These are phyloP conservation scores for Pyricularia sp. DNA, from an alignment of 2,329 filamentous ascomycete genomes.

Conservation along the genomic window DNA sequence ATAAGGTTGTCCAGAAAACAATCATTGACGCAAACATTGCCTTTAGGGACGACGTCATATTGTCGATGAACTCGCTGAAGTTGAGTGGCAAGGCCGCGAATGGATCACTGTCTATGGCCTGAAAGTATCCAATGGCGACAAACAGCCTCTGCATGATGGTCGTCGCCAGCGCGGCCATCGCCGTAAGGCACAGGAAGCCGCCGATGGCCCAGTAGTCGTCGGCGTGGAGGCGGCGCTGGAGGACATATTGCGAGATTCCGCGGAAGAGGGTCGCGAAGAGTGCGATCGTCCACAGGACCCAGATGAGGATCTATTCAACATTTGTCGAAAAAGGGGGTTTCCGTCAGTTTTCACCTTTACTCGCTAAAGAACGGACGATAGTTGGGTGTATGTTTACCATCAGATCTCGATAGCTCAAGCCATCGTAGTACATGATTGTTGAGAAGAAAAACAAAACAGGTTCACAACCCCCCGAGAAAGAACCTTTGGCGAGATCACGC, in stretches of 20 bases:
- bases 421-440: background rate
- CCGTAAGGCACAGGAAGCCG: background rate
- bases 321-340: background rate
- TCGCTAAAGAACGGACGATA: background rate
- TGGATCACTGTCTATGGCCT: background rate
- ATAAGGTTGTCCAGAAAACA: background rate
- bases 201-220: background rate
- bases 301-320: background rate
- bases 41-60: background rate
- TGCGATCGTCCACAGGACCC: background rate
- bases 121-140: background rate
- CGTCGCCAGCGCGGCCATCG: background rate
- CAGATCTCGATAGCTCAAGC: background rate
- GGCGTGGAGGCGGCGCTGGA: background rate
- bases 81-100: background rate
- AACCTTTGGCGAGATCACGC: background rate
- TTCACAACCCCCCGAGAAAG: background rate
- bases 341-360: background rate
- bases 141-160: background rate
- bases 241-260: background rate
- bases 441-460: no score
- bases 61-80: background rate
- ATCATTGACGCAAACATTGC: background rate
- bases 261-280: background rate
- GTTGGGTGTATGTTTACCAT: background rate